Conservation (phyloP, 345 rosid genomes). For the Eucalyptus regnans region DNA sequence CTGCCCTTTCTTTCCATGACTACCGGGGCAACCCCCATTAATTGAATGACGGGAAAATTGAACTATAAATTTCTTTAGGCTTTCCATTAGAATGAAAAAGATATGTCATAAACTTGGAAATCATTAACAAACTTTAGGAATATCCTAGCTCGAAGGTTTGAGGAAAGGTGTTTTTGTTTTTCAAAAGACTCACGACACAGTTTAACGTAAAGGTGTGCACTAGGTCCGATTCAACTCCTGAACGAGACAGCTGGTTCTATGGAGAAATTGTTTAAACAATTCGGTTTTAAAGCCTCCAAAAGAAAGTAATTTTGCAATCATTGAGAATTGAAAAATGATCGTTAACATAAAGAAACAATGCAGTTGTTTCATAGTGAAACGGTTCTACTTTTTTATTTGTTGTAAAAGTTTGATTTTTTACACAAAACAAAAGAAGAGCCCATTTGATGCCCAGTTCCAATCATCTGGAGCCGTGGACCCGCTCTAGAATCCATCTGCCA, state of each 20-base stretch:
- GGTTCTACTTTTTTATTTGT: not conserved
- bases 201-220: not conserved
- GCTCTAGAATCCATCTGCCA: not conserved
- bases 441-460: not conserved
- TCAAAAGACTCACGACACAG: not conserved
- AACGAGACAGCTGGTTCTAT: accelerated
- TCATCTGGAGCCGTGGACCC: not conserved
- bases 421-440: not conserved
- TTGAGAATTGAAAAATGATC: not conserved
- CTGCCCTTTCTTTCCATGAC: not conserved
- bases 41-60: not conserved
- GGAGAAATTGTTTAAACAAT: not conserved
- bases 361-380: not conserved
- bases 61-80: not conserved
- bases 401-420: not conserved
- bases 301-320: not conserved
- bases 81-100: not conserved
- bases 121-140: not conserved
- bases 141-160: not conserved
- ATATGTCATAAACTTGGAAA: accelerated
- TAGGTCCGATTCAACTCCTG: accelerated
- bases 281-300: not conserved
- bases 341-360: not conserved
- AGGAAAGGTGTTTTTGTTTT: not conserved
- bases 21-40: too few species aligned